Base-by-base conservation (phyloP, 495 filamentous ascomycete species). In the Pyrenula aspistea region DNA sequence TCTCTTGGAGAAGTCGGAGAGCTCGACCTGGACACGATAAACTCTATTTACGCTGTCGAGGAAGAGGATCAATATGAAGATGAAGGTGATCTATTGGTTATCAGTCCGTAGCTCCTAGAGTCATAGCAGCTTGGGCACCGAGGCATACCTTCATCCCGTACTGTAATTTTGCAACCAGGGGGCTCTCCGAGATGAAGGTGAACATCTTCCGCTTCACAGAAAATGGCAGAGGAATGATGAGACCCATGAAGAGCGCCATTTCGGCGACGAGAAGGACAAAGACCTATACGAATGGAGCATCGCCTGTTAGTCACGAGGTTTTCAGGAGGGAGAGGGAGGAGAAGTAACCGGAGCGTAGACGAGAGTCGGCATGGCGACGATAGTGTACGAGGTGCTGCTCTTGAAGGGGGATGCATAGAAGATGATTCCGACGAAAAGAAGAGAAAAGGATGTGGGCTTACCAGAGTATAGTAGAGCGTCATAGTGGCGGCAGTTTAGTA, bases 391-490 rank as follows among this genome's bases (percentile, higher is more conserved):
- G 22, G 19, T 24, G 8, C 31, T 42, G 8, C 8, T 42, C 8
- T 4, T 42, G 15, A 4, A 42, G 15, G 4, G 31, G 15, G 31
- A 15, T 42, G 8, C 31, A 42, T 4, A 42, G 15, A 42, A 8
- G 31, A 15, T 4, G n/a, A 48, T 51, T 31, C 22, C 10, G 22
- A 31, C 11, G 57, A 11, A 21, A 12, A 56, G 31, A 56, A 20
- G 62, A 61, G 25, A 60, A 56, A 36, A 23, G 31, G 54, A 25
- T 10, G 49, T 12, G 54, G 51, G 82, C 89, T 67, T 88, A 96
- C 93, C 56, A 98, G 82, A 64, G 82, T 91, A 80, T 95, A 98
- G 79, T 98, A 98, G 70, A 98, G 91, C 73, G 94, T 98, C 93
- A 98, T 98, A 58, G 71, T 85, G 81, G 62, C 66, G 62, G 61